A percentile compares a stretch with the other conserved stretches of the same genome.
phyloP scores from a whole-genome alignment of 140 eudicot genomes.

The Erigeron philadelphicus region DNA sequence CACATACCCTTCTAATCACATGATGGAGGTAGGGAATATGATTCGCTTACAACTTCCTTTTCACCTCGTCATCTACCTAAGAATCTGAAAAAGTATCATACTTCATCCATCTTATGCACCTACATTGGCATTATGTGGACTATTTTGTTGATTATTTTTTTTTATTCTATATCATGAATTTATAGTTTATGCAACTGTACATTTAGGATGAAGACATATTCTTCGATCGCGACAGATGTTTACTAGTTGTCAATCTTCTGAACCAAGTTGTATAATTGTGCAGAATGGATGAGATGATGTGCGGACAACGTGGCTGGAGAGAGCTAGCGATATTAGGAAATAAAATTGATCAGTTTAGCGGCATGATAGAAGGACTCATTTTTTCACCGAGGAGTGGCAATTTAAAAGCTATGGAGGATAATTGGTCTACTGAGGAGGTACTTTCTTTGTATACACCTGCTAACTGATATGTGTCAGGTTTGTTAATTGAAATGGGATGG shows the following conservation, averaged over 20 bases:
- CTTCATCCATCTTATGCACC: neutral
- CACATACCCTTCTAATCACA: too few species aligned
- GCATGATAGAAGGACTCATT: constrained; percentile 60
- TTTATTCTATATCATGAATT: neutral
- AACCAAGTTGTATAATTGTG: constrained; percentile 18
- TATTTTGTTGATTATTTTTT: neutral
- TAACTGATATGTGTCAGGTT: neutral
- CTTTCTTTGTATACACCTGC: neutral
- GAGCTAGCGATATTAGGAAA: constrained; percentile 71
- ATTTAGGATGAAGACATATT: neutral
- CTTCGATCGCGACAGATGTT: constrained; percentile 1
- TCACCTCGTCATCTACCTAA: too few species aligned
- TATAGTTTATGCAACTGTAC: neutral
- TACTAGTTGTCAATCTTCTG: constrained; percentile 15
- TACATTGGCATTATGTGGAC: neutral
- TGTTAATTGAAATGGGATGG: neutral
- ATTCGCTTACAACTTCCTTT: too few species aligned
- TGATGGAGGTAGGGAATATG: too few species aligned
- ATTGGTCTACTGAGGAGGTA: constrained; percentile 75
- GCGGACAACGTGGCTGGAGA: constrained; percentile 83
- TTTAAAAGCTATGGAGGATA: constrained; percentile 38
- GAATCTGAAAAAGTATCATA: neutral
- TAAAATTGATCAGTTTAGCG: constrained; percentile 53
- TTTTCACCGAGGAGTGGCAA: constrained; percentile 59
- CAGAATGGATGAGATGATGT: constrained; percentile 99